These are phyloP conservation scores for Sporothrix brasiliensis DNA, from an alignment of 2,329 filamentous ascomycete genomes.

Conservation along the genomic window DNA sequence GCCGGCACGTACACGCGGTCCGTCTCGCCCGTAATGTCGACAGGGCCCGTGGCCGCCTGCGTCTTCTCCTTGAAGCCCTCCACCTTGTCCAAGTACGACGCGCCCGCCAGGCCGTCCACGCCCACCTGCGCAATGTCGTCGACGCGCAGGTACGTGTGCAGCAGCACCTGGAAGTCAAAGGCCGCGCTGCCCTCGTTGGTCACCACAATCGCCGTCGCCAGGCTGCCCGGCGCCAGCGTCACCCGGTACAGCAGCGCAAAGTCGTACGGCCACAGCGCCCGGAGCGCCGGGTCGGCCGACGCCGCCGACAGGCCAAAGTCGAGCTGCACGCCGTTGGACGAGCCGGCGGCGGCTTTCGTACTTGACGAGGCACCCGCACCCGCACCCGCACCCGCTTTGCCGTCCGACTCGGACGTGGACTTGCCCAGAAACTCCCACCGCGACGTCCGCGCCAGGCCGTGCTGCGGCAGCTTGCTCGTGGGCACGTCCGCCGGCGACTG, in stretches of 20 bases:
- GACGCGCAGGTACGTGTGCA: conserved; percentile 88
- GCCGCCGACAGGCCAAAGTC: conserved; percentile 87
- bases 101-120: conserved; percentile 74
- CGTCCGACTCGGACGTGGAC: conserved; percentile 65
- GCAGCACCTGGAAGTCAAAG: conserved; percentile 88
- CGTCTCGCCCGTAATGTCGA: conserved; percentile 76
- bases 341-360: background rate
- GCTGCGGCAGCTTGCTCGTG: conserved; percentile 82
- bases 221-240: conserved; percentile 71
- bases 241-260: conserved; percentile 95
- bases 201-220: conserved; percentile 82
- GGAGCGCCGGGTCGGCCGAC: conserved; percentile 68
- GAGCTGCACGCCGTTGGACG: conserved; percentile 73
- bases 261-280: conserved; percentile 77
- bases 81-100: conserved; percentile 83
- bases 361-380: conserved; percentile 36
- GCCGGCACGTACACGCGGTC: conserved; percentile 84
- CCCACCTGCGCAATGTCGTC: conserved; percentile 74
- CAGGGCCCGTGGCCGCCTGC: conserved; percentile 55
- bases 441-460: conserved; percentile 89
- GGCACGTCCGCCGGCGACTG: conserved; percentile 69
- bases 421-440: conserved; percentile 95
- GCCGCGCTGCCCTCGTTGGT: conserved; percentile 80
- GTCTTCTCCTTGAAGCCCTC: conserved; percentile 66
- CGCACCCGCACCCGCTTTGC: background rate